Percentiles rank a stretch among this genome's conserved stretches.
Conservation (phyloP, 1,139 yeast species). For the Magnusiomyces sp. region DNA sequence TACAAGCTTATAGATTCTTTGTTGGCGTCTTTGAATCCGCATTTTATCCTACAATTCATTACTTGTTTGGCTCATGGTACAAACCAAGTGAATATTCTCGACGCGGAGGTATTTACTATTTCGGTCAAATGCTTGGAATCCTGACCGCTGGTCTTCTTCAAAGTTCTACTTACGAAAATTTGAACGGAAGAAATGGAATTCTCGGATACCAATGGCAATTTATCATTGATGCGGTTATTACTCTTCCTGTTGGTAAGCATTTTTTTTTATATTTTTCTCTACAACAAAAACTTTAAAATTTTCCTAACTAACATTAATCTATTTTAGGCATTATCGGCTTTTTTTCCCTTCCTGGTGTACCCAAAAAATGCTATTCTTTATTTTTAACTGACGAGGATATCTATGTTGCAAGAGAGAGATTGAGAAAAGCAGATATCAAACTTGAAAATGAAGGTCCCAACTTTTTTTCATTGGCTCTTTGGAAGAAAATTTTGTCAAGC, state of each 20-base stretch:
- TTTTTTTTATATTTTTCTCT: conserved; percentile 27
- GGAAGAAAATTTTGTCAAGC: conserved; percentile 40
- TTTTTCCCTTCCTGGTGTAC: conserved; percentile 61
- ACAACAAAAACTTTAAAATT: too few relatives aligned
- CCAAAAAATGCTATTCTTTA: conserved; percentile 41
- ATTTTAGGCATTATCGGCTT: conserved; percentile 45
- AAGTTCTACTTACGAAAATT: conserved; percentile 44
- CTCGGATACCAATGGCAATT: conserved; percentile 71
- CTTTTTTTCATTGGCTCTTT: conserved; percentile 27
- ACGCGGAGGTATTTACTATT: conserved; percentile 52
- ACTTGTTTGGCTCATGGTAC: conserved; percentile 56
- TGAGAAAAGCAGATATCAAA: conserved; percentile 7
- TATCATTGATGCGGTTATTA: conserved; percentile 55
- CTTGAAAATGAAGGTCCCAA: conserved; percentile 8
- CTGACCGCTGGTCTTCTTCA: conserved; percentile 58
- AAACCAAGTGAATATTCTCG: conserved; percentile 50
- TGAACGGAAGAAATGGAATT: conserved; percentile 43
- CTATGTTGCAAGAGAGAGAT: conserved; percentile 47
- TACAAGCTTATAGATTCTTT: conserved; percentile 51
- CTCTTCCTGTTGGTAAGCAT: conserved; percentile 41
- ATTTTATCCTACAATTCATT: conserved; percentile 51
- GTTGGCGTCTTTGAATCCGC: conserved; percentile 59
- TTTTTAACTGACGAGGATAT: conserved; percentile 58
- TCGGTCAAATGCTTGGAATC: conserved; percentile 54
- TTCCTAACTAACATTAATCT: too few relatives aligned